These are phyloP conservation scores for Aaosphaeria arxii DNA, from an alignment of 2,329 filamentous ascomycete species.

Conservation along the genomic window DNA sequence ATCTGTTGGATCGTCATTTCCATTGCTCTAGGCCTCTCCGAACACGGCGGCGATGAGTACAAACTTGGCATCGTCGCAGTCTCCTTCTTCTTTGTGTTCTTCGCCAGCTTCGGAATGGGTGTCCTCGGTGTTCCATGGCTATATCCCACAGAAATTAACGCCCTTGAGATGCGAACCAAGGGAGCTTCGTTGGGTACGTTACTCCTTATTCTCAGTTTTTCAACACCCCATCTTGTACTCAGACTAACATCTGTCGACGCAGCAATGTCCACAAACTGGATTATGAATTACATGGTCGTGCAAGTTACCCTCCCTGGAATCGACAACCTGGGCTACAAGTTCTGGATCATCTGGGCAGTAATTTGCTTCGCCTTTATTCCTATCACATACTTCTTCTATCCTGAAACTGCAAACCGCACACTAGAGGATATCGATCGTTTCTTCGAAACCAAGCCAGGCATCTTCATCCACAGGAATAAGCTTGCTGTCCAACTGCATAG, in stretches of 20 bases:
- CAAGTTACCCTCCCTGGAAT: slow-evolving; percentile 33
- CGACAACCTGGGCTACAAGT: slow-evolving; percentile 50
- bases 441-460: slow-evolving; percentile 30
- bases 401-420: slow-evolving; percentile 47
- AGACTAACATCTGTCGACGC: slow-evolving; percentile 7
- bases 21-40: slow-evolving; percentile 41
- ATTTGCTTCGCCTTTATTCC: slow-evolving; percentile 54
- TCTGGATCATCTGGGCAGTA: slow-evolving; percentile 55
- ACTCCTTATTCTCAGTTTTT: neutral
- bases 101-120: slow-evolving; percentile 34
- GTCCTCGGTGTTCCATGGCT: slow-evolving; percentile 35
- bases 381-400: slow-evolving; percentile 51
- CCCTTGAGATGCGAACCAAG: slow-evolving; percentile 34
- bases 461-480: slow-evolving; percentile 50
- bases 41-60: slow-evolving; percentile 42
- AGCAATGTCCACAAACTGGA: slow-evolving; percentile 34
- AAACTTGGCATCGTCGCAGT: slow-evolving; percentile 49
- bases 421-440: slow-evolving; percentile 51
- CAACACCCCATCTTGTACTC: neutral
- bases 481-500: slow-evolving; percentile 46
- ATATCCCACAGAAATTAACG: slow-evolving; percentile 34
- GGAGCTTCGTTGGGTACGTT: slow-evolving; percentile 22
- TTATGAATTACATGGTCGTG: slow-evolving; percentile 31
- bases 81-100: slow-evolving; percentile 41
- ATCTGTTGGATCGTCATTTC: slow-evolving; percentile 51